Evolutionary conservation across 2,329 filamentous ascomycete genomes (phyloP), one percentile per base, ranked within the genome.

Genomic region (Colletotrichum sp.): DNA sequence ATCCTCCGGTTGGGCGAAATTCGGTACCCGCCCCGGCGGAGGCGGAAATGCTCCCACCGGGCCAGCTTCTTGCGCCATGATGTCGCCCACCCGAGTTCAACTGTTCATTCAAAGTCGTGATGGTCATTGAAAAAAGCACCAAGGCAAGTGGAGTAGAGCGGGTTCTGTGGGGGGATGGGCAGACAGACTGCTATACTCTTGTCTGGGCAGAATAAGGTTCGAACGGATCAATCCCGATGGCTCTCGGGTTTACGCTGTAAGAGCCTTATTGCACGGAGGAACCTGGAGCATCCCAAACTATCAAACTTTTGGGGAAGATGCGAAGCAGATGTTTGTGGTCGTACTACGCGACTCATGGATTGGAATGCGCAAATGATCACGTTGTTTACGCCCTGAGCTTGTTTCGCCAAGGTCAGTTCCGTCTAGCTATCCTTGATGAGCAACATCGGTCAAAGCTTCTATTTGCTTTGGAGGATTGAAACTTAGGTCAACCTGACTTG

Each of bases 1-100:
- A 22, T 75, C 75, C 5, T 65, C 32, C 18, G 76, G 78, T 25
- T 78, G 62, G 1, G 77, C 58, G 27, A 79, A 76, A 70, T 78
- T 66, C 8, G 77, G 75, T 12, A 67, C 70, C 22, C 74, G 68
- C 22, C 77, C 79, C 12, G 75, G 77, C 18, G 77, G 78, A 8
- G 79, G 77, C 8, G 78, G 77, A 16, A 69, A 69, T 3, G 66
- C 66, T 16, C 66, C 66, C 34, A 68, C 66, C 8, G 55, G 55
- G 34, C 66, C 55, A 36, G 66, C 30, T 43, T 61, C 55, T 22
- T 69, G 52, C 13, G 66, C 66, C 66, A 69, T 69, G 8, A n/a
- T 60, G 52, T 30, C 55, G 25, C 25, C 18, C 28, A 2, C 39
- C 30, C 6, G 15, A 25, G 5, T 9, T 27, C 32, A 43, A 6